Percentiles rank a stretch among this genome's conserved stretches.
Conservation (phyloP, 2,329 filamentous ascomycete genomes). For the Colletotrichum tropicale region DNA sequence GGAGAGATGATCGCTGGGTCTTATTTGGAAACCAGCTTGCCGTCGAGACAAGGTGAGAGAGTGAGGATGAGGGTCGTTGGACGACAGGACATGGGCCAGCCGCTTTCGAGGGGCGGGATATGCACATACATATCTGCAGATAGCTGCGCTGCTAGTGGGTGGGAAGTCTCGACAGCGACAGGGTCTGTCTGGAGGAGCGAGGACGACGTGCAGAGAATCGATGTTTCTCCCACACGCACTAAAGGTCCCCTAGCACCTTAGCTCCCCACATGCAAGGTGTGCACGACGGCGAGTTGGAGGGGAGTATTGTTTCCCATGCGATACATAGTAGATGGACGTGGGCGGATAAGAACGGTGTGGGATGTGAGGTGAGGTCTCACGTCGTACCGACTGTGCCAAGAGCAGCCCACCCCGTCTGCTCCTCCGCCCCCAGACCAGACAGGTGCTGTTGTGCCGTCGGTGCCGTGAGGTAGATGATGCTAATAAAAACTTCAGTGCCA, state of each 20-base stretch:
- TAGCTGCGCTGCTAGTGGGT: conserved; percentile 15
- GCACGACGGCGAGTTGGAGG: conserved; percentile 2
- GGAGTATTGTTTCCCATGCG: conserved; percentile 2
- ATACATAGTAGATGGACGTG: not conserved
- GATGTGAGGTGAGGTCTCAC: conserved; percentile 20
- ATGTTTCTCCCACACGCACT: conserved; percentile 19
- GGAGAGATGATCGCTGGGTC: conserved; percentile 18
- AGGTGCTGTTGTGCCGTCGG: not conserved
- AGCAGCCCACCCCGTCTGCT: not conserved
- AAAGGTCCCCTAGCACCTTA: conserved; percentile 17
- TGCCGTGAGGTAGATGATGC: not conserved
- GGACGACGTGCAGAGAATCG: conserved; percentile 13
- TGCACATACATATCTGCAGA: conserved; percentile 22
- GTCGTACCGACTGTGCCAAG: conserved; percentile 11
- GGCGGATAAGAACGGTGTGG: conserved; percentile 15
- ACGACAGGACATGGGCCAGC: conserved; percentile 10
- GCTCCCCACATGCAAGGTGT: conserved; percentile 20
- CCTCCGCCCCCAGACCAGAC: not conserved
- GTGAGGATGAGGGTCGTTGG: conserved; percentile 6
- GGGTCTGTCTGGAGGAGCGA: conserved; percentile 1
- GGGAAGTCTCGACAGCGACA: conserved; percentile 9
- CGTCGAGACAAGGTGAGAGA: conserved; percentile 8
- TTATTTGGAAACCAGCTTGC: conserved; percentile 18
- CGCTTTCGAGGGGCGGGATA: conserved; percentile 18
- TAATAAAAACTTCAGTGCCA: not conserved